phyloP scores from a whole-genome alignment of 768 basidiomycete genomes.

The Auriscalpium microsporum region DNA sequence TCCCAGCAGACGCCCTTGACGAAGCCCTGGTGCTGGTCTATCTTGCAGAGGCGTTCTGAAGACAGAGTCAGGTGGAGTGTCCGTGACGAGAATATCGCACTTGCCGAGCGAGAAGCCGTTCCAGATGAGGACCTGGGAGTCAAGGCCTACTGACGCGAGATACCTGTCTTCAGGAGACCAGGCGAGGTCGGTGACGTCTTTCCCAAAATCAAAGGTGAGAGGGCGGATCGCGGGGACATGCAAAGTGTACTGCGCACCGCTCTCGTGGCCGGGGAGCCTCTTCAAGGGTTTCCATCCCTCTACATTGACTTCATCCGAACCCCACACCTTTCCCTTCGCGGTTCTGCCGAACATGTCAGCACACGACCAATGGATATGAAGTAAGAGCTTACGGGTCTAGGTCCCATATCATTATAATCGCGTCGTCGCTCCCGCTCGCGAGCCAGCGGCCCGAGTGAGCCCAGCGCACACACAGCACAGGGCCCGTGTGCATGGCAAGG shows the following conservation, averaged over 20 bases:
- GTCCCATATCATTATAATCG: constrained; percentile 95
- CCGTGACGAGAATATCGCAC: constrained; percentile 14
- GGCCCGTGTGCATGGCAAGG: constrained; percentile 87
- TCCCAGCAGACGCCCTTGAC: constrained; percentile 99
- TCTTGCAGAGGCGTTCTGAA: constrained; percentile 70
- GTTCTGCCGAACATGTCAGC: constrained; percentile 33
- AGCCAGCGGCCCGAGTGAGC: constrained; percentile 89
- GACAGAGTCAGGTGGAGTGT: not conserved
- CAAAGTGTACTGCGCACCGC: constrained; percentile 46
- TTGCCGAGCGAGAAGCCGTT: constrained; percentile 84
- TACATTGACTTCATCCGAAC: constrained; percentile 90
- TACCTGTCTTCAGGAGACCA: constrained; percentile 93
- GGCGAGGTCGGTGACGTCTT: constrained; percentile 91
- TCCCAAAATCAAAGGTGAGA: constrained; percentile 1
- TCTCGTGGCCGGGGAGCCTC: constrained; percentile 87
- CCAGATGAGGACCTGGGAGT: constrained; percentile 89
- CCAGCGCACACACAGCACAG: constrained; percentile 89
- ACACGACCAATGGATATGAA: not conserved
- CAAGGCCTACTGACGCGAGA: constrained; percentile 88
- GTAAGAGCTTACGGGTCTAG: constrained; percentile 75
- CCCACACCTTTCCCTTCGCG: constrained; percentile 84
- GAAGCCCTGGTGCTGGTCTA: constrained; percentile 89
- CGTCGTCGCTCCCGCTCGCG: constrained; percentile 94
- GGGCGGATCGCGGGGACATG: not conserved
- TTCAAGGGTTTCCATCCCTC: constrained; percentile 96